Evolutionary conservation across 2,329 filamentous ascomycete species (phyloP).

Genomic region (Pseudofabraea citricarpa): DNA sequence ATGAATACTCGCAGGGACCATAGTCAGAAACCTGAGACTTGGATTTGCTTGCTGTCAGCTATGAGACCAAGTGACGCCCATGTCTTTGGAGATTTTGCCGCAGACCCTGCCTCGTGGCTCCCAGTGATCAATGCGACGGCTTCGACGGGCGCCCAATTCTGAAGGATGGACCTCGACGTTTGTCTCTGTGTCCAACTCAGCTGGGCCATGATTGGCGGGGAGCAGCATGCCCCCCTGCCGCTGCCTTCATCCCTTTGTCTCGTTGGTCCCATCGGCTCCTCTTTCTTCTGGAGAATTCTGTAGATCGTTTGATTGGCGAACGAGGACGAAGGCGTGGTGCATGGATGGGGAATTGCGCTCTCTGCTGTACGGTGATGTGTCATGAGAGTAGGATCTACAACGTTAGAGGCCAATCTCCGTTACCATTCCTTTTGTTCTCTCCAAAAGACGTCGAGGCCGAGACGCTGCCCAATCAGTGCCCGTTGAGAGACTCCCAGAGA

Average conservation of each 20-base stretch:
- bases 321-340: not conserved
- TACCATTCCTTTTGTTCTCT: conserved; percentile 10
- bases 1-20: conserved; percentile 14
- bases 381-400: conserved; percentile 20
- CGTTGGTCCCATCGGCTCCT: conserved; percentile 4
- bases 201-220: not conserved
- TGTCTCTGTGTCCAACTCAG: not conserved
- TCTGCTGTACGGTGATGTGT: conserved; percentile 26
- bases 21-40: conserved; percentile 19
- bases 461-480: conserved; percentile 11
- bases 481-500: conserved; percentile 1
- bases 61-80: conserved; percentile 18
- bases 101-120: conserved; percentile 16
- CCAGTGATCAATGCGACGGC: conserved; percentile 18
- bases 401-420: conserved; percentile 24
- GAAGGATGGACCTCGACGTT: not conserved
- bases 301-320: conserved; percentile 12
- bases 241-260: conserved; percentile 4
- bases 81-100: conserved; percentile 11
- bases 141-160: no score
- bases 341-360: conserved; percentile 9
- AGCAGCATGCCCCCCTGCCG: no score
- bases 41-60: conserved; percentile 9
- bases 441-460: conserved; percentile 11
- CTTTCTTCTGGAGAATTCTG: conserved; percentile 13